Base-by-base conservation (phyloP, 2,329 filamentous ascomycete genomes). In the Aurifilum marmelostoma region DNA sequence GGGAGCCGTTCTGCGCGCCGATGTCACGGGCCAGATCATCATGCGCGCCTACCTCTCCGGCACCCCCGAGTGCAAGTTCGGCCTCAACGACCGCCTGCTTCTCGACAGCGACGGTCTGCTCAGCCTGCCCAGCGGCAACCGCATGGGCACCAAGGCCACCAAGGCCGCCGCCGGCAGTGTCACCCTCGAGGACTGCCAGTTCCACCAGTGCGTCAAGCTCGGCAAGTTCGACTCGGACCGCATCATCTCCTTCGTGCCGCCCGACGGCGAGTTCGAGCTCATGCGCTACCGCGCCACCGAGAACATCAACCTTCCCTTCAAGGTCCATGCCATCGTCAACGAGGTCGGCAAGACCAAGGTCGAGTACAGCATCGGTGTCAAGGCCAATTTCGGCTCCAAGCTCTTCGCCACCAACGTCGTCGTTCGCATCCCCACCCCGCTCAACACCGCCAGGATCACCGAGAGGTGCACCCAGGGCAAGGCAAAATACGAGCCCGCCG, bases 221-320 rank as follows among this genome's bases (percentile, higher is more conserved):
- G 94, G 95, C 73, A 97, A 97, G 78, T 99, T 99, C 77, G 96
- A 98, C 80, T 92, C 92, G 39, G 96, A 99, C 81, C 88, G 96
- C 73, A 98, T 97, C 79, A 98, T 99, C 80, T 96, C 92, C 70
- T 97, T 99, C 79, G 91, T 99, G 50, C 96, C 96, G 2, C 96
- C 96, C 3, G 96, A 99, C 78, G 96, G 96, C 73, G 95, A 97
- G 78, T 99, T 99, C 80, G 96, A 99, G 83, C 87, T 99, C 72
- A 99, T 99, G 96, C 91, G 94, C 62, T 99, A 99, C 81, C 93
- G 97, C 65, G 94, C 96, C 14, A 98, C 95, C 32, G 96, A 99
- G 79, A 99, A 99, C 77, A 95, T 99, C 78, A 99, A 99, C 78
- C 85, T 99, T 21, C 97, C 96, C 0, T 99, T 99, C 87, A 98